Percentiles rank a stretch among this genome's conserved stretches.
Evolutionary conservation across 371 early-diverging fungal species (phyloP).

Genomic region (Syncephalis fuscata): DNA sequence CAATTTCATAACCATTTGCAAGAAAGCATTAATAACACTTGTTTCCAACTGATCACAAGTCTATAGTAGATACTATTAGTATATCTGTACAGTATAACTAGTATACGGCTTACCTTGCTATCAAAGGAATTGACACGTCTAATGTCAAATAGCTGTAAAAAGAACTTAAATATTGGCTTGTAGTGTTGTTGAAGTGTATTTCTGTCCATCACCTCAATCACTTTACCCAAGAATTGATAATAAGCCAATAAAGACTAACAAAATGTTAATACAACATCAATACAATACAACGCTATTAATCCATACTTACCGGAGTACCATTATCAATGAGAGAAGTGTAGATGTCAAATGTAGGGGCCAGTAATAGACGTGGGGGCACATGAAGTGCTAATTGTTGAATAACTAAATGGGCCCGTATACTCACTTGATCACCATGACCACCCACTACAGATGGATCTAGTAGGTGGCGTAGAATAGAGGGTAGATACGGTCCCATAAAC

Average conservation of each 20-base stretch:
- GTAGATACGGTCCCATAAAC: neutral
- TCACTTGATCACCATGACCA: slow-evolving; percentile 13
- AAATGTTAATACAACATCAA: slow-evolving; percentile 14
- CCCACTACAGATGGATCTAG: slow-evolving; percentile 10
- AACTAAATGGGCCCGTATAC: slow-evolving; percentile 4
- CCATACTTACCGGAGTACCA: slow-evolving; percentile 25
- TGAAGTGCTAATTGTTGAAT: slow-evolving; percentile 3
- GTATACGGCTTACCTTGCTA: slow-evolving; percentile 1
- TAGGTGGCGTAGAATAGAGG: neutral
- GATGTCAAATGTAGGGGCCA: slow-evolving; percentile 45
- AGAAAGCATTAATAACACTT: slow-evolving; percentile 47
- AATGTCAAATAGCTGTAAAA: slow-evolving; percentile 54
- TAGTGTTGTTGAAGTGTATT: slow-evolving; percentile 17
- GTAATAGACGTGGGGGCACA: slow-evolving; percentile 49
- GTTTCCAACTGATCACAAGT: slow-evolving; percentile 34
- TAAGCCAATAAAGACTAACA: slow-evolving; percentile 9
- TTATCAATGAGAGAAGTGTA: slow-evolving; percentile 31
- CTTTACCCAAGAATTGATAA: slow-evolving; percentile 31
- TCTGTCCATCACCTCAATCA: slow-evolving; percentile 35
- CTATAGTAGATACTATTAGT: no score
- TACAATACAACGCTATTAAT: no score
- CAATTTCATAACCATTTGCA: slow-evolving; percentile 70
- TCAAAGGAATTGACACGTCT: slow-evolving; percentile 18
- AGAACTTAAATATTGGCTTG: slow-evolving; percentile 72
- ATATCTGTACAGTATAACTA: neutral